Percentiles rank a stretch among this genome's conserved stretches.
These are phyloP conservation scores for Epichloe bromicola DNA, from an alignment of 2,329 filamentous ascomycete genomes.

Conservation along the genomic window DNA sequence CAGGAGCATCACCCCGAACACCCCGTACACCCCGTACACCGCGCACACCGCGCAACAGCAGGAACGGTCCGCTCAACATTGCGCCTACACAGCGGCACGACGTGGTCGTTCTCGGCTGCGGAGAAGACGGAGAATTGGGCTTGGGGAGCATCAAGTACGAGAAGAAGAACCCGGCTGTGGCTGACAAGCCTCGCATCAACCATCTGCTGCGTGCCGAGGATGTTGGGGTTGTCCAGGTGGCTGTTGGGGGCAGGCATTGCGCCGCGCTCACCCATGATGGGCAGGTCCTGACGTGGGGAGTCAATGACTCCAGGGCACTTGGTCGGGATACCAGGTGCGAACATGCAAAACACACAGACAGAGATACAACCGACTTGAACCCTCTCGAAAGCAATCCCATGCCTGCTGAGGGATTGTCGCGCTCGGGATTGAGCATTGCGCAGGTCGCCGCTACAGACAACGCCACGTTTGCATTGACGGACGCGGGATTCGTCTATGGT, in stretches of 20 bases:
- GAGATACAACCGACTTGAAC: constrained; percentile 36
- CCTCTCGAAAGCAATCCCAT: constrained; percentile 43
- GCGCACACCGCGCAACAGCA: background rate
- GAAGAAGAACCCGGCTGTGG: constrained; percentile 1
- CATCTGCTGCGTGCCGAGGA: constrained; percentile 35
- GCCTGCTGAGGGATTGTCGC: constrained; percentile 30
- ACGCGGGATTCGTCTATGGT: constrained; percentile 56
- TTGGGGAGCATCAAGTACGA: constrained; percentile 4
- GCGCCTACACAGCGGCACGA: constrained; percentile 3
- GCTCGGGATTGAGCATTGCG: constrained; percentile 41
- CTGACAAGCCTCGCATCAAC: constrained; percentile 28
- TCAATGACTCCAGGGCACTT: constrained; percentile 52
- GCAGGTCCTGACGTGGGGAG: constrained; percentile 52
- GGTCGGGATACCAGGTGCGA: constrained; percentile 43
- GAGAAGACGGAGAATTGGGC: constrained; percentile 9
- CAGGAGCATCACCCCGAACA: background rate
- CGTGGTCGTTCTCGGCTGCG: constrained; percentile 7
- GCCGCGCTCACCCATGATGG: constrained; percentile 49
- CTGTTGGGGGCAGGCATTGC: constrained; percentile 51
- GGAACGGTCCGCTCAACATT: background rate
- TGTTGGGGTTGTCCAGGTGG: constrained; percentile 41
- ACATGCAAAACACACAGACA: constrained; percentile 19
- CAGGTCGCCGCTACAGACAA: constrained; percentile 50
- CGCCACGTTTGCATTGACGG: constrained; percentile 56
- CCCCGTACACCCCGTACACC: background rate